Conservation (phyloP, 805 yeast genomes). For the Candida nanaspora region DNA sequence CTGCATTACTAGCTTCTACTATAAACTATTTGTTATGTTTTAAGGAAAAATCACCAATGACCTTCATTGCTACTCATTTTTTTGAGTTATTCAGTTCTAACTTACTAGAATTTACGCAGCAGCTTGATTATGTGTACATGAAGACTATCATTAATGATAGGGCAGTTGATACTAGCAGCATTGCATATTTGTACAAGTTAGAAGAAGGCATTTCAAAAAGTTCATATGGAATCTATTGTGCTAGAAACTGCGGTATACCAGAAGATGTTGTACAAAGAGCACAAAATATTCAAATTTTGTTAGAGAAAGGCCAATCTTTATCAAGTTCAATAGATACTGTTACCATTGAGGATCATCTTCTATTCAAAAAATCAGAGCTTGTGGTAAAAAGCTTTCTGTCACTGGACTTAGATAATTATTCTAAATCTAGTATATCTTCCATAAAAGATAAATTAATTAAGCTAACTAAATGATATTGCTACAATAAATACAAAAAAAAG, state of each 20-base stretch:
- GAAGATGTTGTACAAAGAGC: conserved; percentile 26
- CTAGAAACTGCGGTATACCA: conserved; percentile 30
- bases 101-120: conserved; percentile 7
- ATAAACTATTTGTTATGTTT: conserved; percentile 19
- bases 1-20: conserved; percentile 34
- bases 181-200: conserved; percentile 28
- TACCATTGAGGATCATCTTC: neutral
- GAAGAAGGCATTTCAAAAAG: conserved; percentile 23
- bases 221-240: conserved; percentile 36
- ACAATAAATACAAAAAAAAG: too few relatives aligned
- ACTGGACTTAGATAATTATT: conserved; percentile 18
- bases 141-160: conserved; percentile 2
- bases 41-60: conserved; percentile 16
- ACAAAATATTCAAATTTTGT: conserved; percentile 12
- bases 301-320: conserved; percentile 12
- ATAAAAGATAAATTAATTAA: too few relatives aligned
- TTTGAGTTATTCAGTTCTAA: conserved; percentile 30
- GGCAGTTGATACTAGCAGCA: conserved; percentile 3
- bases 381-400: conserved; percentile 16
- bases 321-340: neutral
- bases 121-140: conserved; percentile 21
- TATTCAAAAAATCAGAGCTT: conserved; percentile 5
- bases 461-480: too few relatives aligned
- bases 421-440: too few relatives aligned
- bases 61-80: conserved; percentile 35